These are phyloP conservation scores for Euphorbia pulcherrima DNA, from an alignment of 345 rosid genomes.

Conservation along the genomic window DNA sequence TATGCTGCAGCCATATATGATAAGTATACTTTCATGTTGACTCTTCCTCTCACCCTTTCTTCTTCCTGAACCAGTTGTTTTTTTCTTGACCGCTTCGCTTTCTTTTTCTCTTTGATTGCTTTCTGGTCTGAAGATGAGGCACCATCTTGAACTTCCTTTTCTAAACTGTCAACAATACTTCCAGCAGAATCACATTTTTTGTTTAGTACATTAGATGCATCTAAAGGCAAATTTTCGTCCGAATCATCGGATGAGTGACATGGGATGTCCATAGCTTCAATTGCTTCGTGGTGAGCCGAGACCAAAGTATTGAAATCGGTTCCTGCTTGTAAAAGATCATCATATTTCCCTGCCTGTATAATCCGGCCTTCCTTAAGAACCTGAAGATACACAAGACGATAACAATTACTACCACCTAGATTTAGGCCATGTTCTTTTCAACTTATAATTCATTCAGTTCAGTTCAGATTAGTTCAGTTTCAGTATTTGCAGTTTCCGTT, in stretches of 20 bases:
- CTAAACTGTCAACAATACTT: slow-evolving; percentile 59
- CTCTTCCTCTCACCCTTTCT: slow-evolving; percentile 94
- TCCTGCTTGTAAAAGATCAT: slow-evolving; percentile 94
- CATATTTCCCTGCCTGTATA: slow-evolving; percentile 95
- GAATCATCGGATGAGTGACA: slow-evolving; percentile 83
- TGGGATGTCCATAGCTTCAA: slow-evolving; percentile 94
- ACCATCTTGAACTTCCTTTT: slow-evolving; percentile 84
- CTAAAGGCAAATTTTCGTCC: slow-evolving; percentile 52
- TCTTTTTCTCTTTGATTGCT: slow-evolving; percentile 79
- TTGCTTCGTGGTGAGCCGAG: slow-evolving; percentile 96
- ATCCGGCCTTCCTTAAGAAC: slow-evolving; percentile 91
- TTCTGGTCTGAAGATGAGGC: slow-evolving; percentile 73
- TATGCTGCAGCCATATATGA: slow-evolving; percentile 99
- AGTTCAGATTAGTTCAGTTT: no score
- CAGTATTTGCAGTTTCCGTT: no score
- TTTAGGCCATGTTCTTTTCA: no score
- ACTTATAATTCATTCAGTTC: no score
- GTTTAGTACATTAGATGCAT: slow-evolving; percentile 33
- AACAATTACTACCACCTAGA: background rate
- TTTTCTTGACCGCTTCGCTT: slow-evolving; percentile 77
- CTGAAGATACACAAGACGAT: slow-evolving; percentile 36
- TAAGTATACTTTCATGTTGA: slow-evolving; percentile 93
- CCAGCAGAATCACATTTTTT: slow-evolving; percentile 53
- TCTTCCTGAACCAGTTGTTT: slow-evolving; percentile 99
- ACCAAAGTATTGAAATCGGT: slow-evolving; percentile 92